These are phyloP conservation scores for Beauveria medogensis DNA, from an alignment of 2,329 filamentous ascomycete genomes.

Conservation along the genomic window DNA sequence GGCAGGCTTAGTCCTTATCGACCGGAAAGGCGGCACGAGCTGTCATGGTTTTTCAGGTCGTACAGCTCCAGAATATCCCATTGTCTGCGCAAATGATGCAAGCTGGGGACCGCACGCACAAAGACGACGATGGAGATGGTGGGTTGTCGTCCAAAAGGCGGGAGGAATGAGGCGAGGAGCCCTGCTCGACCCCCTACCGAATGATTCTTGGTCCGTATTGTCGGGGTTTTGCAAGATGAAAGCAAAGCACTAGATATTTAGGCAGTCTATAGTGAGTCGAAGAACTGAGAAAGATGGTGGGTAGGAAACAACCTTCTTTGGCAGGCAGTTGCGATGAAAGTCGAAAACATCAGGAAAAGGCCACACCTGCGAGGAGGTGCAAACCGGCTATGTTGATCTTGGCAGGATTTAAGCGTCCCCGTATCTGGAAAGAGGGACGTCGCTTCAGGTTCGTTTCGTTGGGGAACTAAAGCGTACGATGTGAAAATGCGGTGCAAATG, in stretches of 20 bases:
- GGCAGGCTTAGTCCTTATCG: neutral
- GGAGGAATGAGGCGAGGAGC: neutral
- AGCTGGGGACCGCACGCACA: neutral
- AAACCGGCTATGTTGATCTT: neutral
- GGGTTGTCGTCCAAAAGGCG: neutral
- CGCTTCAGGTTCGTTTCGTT: neutral
- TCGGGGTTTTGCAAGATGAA: no score
- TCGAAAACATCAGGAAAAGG: neutral
- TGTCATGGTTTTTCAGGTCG: neutral
- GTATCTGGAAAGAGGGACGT: neutral
- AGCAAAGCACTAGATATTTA: no score
- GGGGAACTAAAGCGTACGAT: neutral
- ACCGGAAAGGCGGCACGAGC: neutral
- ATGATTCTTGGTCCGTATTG: neutral
- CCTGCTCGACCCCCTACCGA: no score
- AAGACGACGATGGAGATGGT: neutral
- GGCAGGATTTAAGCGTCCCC: neutral
- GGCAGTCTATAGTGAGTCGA: neutral
- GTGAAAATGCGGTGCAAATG: neutral
- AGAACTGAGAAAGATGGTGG: neutral
- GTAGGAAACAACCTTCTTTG: neutral
- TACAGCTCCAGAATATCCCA: neutral
- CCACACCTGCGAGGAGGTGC: neutral
- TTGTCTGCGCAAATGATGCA: neutral
- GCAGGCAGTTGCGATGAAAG: neutral